These are phyloP conservation scores for Psilocybe cubensis DNA, from an alignment of 768 basidiomycete genomes.

Conservation along the genomic window DNA sequence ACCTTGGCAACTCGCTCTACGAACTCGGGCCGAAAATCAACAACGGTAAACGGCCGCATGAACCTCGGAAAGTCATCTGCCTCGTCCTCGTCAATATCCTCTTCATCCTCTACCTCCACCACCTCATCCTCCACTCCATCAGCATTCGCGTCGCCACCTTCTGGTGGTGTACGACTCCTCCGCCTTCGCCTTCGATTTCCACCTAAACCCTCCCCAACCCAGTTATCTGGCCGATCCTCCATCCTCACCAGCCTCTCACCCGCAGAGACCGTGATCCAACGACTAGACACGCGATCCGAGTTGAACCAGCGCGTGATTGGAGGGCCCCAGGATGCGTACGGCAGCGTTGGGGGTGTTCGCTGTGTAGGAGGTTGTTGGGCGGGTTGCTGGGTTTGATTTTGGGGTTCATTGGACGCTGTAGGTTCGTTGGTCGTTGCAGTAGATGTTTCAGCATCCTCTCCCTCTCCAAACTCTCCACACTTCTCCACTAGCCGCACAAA, in stretches of 20 bases:
- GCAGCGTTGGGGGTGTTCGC: slow-evolving; percentile 11
- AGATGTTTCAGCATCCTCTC: not conserved
- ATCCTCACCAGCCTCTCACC: slow-evolving; percentile 25
- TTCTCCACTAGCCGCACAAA: slow-evolving; percentile 11
- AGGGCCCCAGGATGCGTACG: slow-evolving; percentile 40
- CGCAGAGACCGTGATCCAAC: slow-evolving; percentile 43
- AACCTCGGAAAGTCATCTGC: no score
- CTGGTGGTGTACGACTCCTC: no score
- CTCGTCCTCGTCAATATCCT: no score
- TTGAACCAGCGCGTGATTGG: slow-evolving; percentile 36
- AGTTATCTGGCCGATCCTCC: slow-evolving; percentile 4
- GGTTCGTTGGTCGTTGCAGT: not conserved
- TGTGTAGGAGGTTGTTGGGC: not conserved
- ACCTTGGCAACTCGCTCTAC: no score
- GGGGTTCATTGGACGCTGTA: not conserved
- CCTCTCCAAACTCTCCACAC: slow-evolving; percentile 5
- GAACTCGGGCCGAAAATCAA: no score
- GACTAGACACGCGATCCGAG: slow-evolving; percentile 31
- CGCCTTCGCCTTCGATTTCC: slow-evolving; percentile 33
- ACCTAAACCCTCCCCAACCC: no score
- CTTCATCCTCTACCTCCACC: no score
- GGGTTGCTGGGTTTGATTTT: not conserved
- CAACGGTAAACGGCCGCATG: no score
- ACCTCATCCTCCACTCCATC: no score
- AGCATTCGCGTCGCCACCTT: no score